phyloP scores from a whole-genome alignment of 2,329 filamentous ascomycete genomes.

The Colletotrichum scovillei region DNA sequence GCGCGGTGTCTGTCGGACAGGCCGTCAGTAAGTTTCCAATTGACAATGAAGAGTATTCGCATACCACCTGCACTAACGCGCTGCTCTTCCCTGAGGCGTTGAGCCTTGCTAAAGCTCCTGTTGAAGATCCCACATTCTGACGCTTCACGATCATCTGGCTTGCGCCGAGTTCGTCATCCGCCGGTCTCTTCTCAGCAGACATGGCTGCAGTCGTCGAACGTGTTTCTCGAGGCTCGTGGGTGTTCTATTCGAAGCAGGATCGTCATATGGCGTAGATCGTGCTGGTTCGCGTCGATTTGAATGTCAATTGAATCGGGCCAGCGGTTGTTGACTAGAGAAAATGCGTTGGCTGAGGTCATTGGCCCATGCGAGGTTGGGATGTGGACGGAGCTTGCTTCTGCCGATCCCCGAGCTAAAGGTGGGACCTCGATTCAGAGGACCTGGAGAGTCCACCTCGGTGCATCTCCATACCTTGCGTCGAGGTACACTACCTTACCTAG shows the following conservation, averaged over 20 bases:
- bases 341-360: constrained; percentile 15
- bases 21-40: neutral
- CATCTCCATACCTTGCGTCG: neutral
- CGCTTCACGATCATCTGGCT: constrained; percentile 89
- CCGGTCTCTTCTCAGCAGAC: constrained; percentile 92
- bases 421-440: neutral
- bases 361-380: neutral
- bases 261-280: neutral
- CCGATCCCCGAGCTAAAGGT: constrained; percentile 20
- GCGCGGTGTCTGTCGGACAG: constrained; percentile 71
- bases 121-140: constrained; percentile 73
- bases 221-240: neutral
- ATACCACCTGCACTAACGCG: constrained; percentile 64
- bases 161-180: constrained; percentile 83
- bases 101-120: constrained; percentile 60
- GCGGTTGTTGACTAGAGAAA: neutral
- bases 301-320: neutral
- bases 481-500: neutral
- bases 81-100: constrained; percentile 58
- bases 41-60: neutral
- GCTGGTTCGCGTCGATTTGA: neutral
- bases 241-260: neutral
- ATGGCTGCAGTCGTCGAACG: constrained; percentile 59
- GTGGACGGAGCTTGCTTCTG: constrained; percentile 33
- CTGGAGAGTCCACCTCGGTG: neutral